Evolutionary conservation across 495 filamentous ascomycete species (phyloP).

Genomic region (Oidiodendron maius): DNA sequence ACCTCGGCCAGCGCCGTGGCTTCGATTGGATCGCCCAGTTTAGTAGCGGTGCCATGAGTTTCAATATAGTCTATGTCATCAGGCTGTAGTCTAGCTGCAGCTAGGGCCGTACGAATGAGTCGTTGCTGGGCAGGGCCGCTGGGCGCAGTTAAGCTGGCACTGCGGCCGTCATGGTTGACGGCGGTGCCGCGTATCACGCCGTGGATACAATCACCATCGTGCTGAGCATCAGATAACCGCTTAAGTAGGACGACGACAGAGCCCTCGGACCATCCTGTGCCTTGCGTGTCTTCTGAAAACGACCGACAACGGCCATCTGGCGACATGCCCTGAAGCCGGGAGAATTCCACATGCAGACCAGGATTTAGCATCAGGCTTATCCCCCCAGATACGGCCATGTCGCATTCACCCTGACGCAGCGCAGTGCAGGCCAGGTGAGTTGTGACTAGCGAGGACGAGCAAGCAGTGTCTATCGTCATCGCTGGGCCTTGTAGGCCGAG

Average conservation of each 20-base stretch:
- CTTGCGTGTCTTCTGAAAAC: constrained; percentile 55
- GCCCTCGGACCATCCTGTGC: constrained; percentile 61
- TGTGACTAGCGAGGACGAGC: constrained; percentile 64
- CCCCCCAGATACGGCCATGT: constrained; percentile 19
- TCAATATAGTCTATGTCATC: constrained; percentile 35
- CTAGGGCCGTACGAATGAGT: constrained; percentile 47
- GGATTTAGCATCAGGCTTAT: constrained; percentile 1
- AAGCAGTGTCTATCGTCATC: constrained; percentile 78
- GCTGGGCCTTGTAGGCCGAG: constrained; percentile 50
- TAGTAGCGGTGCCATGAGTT: constrained; percentile 48
- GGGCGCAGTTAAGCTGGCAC: constrained; percentile 52
- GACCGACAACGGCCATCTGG: constrained; percentile 44
- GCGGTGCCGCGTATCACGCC: constrained; percentile 55
- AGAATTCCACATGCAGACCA: background rate
- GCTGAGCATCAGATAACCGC: constrained; percentile 45
- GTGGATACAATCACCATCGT: constrained; percentile 49
- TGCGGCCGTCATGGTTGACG: constrained; percentile 55
- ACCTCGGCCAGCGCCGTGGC: constrained; percentile 45
- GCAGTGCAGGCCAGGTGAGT: constrained; percentile 73
- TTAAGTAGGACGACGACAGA: constrained; percentile 54
- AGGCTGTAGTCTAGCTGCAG: constrained; percentile 34
- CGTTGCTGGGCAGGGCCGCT: constrained; percentile 47
- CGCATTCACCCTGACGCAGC: constrained; percentile 50
- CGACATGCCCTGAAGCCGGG: constrained; percentile 25
- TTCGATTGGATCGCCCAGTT: constrained; percentile 55